phyloP scores from a whole-genome alignment of 257 asterid species.

The Linaria vulgaris region DNA sequence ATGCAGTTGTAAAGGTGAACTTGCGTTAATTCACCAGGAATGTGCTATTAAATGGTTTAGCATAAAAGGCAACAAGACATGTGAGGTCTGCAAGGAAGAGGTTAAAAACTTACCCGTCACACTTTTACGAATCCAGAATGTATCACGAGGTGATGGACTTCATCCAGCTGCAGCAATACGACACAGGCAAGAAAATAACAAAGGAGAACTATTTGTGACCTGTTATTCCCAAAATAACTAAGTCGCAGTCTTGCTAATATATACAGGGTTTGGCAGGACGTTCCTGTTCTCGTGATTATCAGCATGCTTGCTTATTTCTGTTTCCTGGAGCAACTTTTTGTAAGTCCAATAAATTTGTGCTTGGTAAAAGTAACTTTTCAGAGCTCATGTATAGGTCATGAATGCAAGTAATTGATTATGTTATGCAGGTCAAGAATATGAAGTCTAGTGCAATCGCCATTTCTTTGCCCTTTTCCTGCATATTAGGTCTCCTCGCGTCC shows the following conservation, averaged over 20 bases:
- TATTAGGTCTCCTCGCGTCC: slow-evolving; percentile 93
- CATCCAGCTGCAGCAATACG: slow-evolving; percentile 41
- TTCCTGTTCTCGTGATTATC: slow-evolving; percentile 83
- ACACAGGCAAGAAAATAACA: slow-evolving; percentile 57
- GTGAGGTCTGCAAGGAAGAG: slow-evolving; percentile 90
- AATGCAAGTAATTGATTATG: neutral
- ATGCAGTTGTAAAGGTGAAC: slow-evolving; percentile 95
- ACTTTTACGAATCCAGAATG: slow-evolving; percentile 64
- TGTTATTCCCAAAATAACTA: slow-evolving; percentile 15
- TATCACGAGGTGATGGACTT: slow-evolving; percentile 31
- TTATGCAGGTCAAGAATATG: slow-evolving; percentile 63
- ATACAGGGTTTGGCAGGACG: slow-evolving; percentile 91
- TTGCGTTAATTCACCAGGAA: slow-evolving; percentile 89
- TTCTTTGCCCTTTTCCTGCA: slow-evolving; percentile 92
- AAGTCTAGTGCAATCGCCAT: slow-evolving; percentile 89
- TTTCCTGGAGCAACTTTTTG: slow-evolving; percentile 97
- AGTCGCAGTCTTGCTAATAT: slow-evolving; percentile 18
- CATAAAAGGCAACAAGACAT: slow-evolving; percentile 89
- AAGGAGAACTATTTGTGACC: slow-evolving; percentile 15
- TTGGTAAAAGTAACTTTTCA: no score
- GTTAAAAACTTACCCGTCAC: slow-evolving; percentile 88
- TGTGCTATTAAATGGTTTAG: slow-evolving; percentile 96
- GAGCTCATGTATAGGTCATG: no score
- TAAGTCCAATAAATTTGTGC: slow-evolving; percentile 31
- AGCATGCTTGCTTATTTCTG: slow-evolving; percentile 97